Base-by-base conservation (phyloP, 2,329 filamentous ascomycete species). In the Emmonsiellopsis sp. region DNA sequence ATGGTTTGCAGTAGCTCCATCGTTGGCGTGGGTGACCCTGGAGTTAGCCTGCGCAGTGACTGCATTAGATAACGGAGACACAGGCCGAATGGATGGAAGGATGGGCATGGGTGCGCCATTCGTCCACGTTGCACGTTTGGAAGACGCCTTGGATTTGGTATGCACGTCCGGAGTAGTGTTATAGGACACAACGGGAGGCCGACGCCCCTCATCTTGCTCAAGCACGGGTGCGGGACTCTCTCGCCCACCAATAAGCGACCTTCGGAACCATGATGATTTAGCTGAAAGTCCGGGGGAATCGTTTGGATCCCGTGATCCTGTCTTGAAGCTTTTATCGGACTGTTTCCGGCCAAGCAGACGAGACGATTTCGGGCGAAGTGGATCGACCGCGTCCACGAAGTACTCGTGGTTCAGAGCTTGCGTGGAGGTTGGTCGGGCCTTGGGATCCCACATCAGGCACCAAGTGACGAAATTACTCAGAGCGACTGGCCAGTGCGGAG, bases 371-470 rank as follows among this genome's bases (percentile, higher is more conserved):
- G 92, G 90, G 53, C 91, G 79, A 52, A 96, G 74, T 11, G 93
- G 93, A 68, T 98, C 93, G 49, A 94, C 83, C 1, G 93, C 93
- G 72, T 97, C 93, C 36, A 79, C 71, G 63, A 98, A 98, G 71
- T 94, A 98, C 61, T 96, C 92, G 68, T 98, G 93, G 40, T 87
- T 87, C 60, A 98, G 74, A n/a, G 93, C 92, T 70, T 98, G 91
- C 0, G 86, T 84, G 2, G 92, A 96, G 3, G 91, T 97, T 44
- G 93, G 93, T 56, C 93, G 82, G 64, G 77, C 84, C 74, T 91
- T 94, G 9, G 93, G 93, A 70, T 98, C 93, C 93, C 93, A 98
- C 87, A 97, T 93, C 60, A 98, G 73, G 71, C 93, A 98, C 90
- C 90, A 96, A 13, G 93, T 98, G 55, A 98, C 93, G 65, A 98